Conservation (phyloP, 176 grass and related monocot genomes). For the Phyllostachys edulis region DNA sequence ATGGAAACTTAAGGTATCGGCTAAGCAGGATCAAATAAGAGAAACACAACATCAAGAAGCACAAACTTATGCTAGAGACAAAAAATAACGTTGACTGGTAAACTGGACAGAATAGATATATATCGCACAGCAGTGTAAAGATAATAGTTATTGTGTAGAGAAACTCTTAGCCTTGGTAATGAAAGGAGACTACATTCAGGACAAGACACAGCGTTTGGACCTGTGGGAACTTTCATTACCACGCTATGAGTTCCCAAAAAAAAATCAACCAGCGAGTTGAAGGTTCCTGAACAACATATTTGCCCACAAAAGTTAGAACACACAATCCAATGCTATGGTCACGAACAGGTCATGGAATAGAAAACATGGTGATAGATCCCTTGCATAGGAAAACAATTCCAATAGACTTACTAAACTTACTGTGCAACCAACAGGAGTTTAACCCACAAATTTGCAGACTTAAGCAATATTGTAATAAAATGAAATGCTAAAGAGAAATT, state of each 20-base stretch:
- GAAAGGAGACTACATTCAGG: background rate
- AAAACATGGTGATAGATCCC: background rate
- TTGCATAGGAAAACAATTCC: background rate
- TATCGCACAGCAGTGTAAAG: background rate
- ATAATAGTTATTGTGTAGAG: background rate
- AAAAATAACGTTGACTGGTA: slow-evolving; percentile 5
- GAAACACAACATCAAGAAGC: background rate
- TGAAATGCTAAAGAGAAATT: slow-evolving; percentile 14
- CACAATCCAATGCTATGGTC: background rate
- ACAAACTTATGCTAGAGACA: background rate
- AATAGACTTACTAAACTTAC: slow-evolving; percentile 3
- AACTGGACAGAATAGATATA: background rate
- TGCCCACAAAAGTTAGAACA: slow-evolving; percentile 1
- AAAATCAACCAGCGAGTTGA: background rate
- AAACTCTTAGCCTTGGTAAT: background rate
- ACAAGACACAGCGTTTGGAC: background rate
- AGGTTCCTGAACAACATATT: background rate
- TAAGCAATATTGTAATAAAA: background rate
- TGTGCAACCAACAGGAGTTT: background rate
- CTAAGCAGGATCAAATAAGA: background rate
- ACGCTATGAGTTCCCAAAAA: background rate
- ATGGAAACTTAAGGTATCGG: background rate
- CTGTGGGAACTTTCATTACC: background rate
- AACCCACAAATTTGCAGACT: background rate
- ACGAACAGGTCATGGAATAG: background rate